phyloP scores from a whole-genome alignment of 805 yeast species.

The Ogataea philodendri region DNA sequence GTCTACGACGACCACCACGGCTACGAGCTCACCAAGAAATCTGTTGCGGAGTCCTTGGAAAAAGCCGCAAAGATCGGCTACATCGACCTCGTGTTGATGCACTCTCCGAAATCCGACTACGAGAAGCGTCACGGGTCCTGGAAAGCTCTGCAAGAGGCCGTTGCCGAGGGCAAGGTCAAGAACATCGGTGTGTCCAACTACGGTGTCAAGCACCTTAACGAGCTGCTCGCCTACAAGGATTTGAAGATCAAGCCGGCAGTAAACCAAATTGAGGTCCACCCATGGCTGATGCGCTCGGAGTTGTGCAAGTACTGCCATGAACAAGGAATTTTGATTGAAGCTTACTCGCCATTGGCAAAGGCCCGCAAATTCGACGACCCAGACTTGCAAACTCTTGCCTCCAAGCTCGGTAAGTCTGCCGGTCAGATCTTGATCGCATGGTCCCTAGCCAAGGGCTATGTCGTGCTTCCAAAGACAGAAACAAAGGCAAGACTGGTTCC shows the following conservation, averaged over 20 bases:
- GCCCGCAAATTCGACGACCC: slow-evolving; percentile 48
- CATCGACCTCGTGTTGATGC: slow-evolving; percentile 54
- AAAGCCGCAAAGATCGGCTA: slow-evolving; percentile 45
- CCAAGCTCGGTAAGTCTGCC: slow-evolving; percentile 46
- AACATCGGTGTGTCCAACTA: slow-evolving; percentile 65
- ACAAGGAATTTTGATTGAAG: slow-evolving; percentile 52
- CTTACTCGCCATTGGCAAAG: slow-evolving; percentile 65
- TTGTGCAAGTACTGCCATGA: slow-evolving; percentile 43
- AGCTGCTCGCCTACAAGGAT: slow-evolving; percentile 46
- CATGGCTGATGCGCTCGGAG: slow-evolving; percentile 47
- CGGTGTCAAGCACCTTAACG: slow-evolving; percentile 55
- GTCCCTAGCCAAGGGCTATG: slow-evolving; percentile 63
- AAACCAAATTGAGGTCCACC: slow-evolving; percentile 51
- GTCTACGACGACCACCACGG: slow-evolving; percentile 32
- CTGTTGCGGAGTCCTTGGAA: slow-evolving; percentile 42
- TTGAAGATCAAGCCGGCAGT: slow-evolving; percentile 44
- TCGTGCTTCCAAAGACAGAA: slow-evolving; percentile 39
- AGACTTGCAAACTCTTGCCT: slow-evolving; percentile 42
- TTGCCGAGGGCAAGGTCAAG: slow-evolving; percentile 46
- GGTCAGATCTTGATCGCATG: slow-evolving; percentile 67
- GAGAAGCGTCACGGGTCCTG: slow-evolving; percentile 48
- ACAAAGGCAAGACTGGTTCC: slow-evolving; percentile 36
- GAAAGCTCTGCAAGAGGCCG: slow-evolving; percentile 56
- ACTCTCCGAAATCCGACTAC: slow-evolving; percentile 48
- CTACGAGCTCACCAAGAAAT: slow-evolving; percentile 40